Base-by-base conservation (phyloP, 1,284 basidiomycete genomes). In the Takashimella koratensis region DNA sequence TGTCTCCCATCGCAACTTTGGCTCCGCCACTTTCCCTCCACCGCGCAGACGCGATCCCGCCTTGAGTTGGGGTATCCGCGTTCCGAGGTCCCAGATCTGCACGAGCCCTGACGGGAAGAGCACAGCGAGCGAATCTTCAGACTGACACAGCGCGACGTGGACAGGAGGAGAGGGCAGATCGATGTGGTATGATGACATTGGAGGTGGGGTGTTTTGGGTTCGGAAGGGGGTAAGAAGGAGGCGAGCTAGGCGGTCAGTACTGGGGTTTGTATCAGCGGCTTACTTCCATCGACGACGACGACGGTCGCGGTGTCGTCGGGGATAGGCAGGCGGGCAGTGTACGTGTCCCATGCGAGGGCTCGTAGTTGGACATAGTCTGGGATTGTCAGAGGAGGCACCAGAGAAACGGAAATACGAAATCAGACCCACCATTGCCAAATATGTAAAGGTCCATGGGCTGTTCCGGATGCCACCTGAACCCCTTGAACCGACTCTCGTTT, bases 141-240 rank as follows among this genome's bases (percentile, higher is more conserved):
- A 64, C 1, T 80, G 59, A 0, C 86, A 84, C 57, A 91, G 84
- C 2, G 85, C 77, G 3, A 85, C 75, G 67, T 94, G 85, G 2
- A 85, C 73, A 0, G 90, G 88, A 0, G 83, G 69, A 64, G 57
- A 73, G 65, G 77, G 71, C 12, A 83, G 67, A 20, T 76, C 40
- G 48, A 96, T 81, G 51, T 83, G 80, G 66, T 82, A 80, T 0
- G 91, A 86, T 0, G 86, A 87, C 93, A 98, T 96, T 0, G 95
- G 96, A 19, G 95, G 95, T 3, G 95, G 95, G 1, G 95, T 83
- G 68, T 95, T 97, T 76, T 96, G 90, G 3, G 84, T 84, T 30
- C 93, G 83, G 80, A 98, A 98, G 3, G 95, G 89, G 0, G 95
- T 98, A 43, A 98, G 77, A 3, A 94, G 82, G 45, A 91, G 77